Evolutionary conservation across 2,329 filamentous ascomycete species (phyloP).

Genomic region (Calonectria pteridis): DNA sequence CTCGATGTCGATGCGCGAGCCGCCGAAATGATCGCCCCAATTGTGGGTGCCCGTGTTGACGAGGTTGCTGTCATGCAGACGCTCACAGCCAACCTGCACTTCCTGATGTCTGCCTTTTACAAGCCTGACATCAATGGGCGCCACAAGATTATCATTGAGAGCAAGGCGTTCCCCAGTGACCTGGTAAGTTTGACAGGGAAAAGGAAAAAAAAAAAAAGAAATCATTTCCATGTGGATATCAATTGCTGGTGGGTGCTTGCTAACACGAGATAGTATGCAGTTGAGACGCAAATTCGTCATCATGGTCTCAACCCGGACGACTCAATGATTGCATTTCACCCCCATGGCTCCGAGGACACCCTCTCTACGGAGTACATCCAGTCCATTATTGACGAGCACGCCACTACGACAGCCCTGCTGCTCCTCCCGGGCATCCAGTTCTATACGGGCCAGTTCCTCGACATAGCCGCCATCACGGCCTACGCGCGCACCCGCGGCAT

Average conservation of each 20-base stretch:
- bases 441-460: conserved; percentile 87
- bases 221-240: background rate
- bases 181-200: conserved; percentile 62
- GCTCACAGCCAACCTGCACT: conserved; percentile 81
- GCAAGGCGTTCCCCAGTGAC: conserved; percentile 88
- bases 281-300: conserved; percentile 80
- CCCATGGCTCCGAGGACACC: conserved; percentile 61
- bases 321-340: conserved; percentile 78
- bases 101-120: conserved; percentile 87
- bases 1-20: conserved; percentile 79
- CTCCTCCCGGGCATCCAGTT: conserved; percentile 87
- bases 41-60: conserved; percentile 76
- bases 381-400: conserved; percentile 78
- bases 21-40: conserved; percentile 71
- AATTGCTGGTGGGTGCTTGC: background rate
- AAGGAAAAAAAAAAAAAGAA: background rate
- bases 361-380: conserved; percentile 77
- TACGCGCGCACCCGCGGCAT: conserved; percentile 78
- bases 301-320: conserved; percentile 74
- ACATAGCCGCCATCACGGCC: conserved; percentile 80
- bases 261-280: conserved; percentile 70
- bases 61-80: conserved; percentile 90
- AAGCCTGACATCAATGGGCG: conserved; percentile 66
- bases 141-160: conserved; percentile 84
- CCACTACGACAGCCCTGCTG: conserved; percentile 75